Conservation (phyloP, 495 filamentous ascomycete genomes). For the Penicillium angulare region DNA sequence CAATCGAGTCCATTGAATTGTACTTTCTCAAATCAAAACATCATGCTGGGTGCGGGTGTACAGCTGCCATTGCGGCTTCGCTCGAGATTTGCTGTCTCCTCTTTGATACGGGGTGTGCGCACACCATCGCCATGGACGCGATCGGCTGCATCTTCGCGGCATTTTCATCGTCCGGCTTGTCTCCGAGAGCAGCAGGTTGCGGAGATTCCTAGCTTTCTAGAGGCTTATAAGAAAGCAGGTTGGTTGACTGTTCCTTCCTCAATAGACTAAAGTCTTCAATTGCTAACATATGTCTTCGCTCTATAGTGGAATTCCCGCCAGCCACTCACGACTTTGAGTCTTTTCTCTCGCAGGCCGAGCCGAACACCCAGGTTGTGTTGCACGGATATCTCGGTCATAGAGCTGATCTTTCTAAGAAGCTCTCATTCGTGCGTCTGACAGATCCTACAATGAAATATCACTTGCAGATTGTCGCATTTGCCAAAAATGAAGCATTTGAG, state of each 20-base stretch:
- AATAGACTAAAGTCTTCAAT: not conserved
- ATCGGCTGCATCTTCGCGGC: conserved; percentile 12
- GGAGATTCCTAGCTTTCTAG: conserved; percentile 30
- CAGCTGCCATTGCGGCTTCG: conserved; percentile 17
- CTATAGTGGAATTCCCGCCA: conserved; percentile 51
- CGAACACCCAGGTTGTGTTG: conserved; percentile 55
- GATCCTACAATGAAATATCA: conserved; percentile 46
- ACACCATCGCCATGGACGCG: conserved; percentile 8
- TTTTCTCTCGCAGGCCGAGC: conserved; percentile 35
- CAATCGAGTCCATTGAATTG: not conserved
- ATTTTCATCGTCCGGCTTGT: conserved; percentile 26
- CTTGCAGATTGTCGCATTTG: conserved; percentile 55
- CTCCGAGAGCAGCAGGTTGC: conserved; percentile 23
- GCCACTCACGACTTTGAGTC: conserved; percentile 49
- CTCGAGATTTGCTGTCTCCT: conserved; percentile 30
- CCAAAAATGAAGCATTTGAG: conserved; percentile 40
- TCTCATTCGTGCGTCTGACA: conserved; percentile 67
- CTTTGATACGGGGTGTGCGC: conserved; percentile 28
- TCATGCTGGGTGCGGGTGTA: conserved; percentile 6
- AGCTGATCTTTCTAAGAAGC: conserved; percentile 60
- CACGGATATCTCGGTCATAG: conserved; percentile 71
- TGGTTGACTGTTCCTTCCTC: conserved; percentile 11
- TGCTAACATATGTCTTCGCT: conserved; percentile 7
- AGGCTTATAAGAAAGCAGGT: conserved; percentile 52
- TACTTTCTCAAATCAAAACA: not conserved